Conservation (phyloP, 2,329 filamentous ascomycete species). For the Leptographium radiaticola region DNA sequence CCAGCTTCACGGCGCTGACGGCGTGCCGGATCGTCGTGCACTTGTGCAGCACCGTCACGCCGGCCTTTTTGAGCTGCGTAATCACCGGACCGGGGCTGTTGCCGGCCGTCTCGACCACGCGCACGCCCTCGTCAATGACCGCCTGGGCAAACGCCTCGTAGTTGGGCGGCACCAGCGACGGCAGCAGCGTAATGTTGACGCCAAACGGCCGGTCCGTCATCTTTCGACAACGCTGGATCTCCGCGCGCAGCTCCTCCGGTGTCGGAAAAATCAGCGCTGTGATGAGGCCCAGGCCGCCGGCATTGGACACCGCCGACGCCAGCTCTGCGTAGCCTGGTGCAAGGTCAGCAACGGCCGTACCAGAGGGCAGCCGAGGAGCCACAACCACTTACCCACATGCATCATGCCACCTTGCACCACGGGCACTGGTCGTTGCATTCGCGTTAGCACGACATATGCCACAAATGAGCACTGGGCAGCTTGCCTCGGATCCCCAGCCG, state of each 20-base stretch:
- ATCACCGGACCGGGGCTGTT: conserved; percentile 77
- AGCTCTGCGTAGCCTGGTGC: conserved; percentile 69
- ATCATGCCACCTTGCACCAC: conserved; percentile 75
- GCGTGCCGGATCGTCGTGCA: conserved; percentile 95
- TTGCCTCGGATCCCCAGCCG: conserved; percentile 37
- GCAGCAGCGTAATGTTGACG: conserved; percentile 91
- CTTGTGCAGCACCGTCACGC: conserved; percentile 80
- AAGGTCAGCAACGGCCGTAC: conserved; percentile 31
- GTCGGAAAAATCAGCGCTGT: conserved; percentile 87
- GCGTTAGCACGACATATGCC: neutral
- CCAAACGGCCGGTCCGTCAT: conserved; percentile 74
- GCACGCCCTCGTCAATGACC: conserved; percentile 84
- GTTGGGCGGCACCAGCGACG: conserved; percentile 78
- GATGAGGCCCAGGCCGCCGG: conserved; percentile 71
- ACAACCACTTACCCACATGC: conserved; percentile 15
- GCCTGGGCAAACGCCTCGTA: conserved; percentile 86
- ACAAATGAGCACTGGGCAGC: neutral
- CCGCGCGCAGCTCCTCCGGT: conserved; percentile 80
- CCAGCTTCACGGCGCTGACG: conserved; percentile 79
- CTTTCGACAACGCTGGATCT: conserved; percentile 75
- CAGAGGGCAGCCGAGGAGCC: neutral
- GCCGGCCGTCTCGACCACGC: conserved; percentile 52
- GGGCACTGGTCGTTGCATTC: conserved; percentile 40
- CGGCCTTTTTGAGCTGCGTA: conserved; percentile 67
- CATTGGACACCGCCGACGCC: conserved; percentile 63